These are phyloP conservation scores for Curvularia verruculosa DNA, from an alignment of 2,329 filamentous ascomycete genomes.

Conservation along the genomic window DNA sequence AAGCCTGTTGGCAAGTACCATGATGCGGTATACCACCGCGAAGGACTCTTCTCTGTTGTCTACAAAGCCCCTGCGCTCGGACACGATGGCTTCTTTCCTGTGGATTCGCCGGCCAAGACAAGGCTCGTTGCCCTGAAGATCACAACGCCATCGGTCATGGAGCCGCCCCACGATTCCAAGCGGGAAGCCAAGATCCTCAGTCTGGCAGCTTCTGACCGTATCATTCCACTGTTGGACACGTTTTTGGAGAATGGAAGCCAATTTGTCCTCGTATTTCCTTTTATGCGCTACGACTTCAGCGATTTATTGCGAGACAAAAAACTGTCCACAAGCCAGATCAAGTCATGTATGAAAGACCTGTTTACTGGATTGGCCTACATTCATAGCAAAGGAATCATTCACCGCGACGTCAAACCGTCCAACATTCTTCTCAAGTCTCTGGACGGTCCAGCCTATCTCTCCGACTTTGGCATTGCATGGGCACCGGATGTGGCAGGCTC, in stretches of 20 bases:
- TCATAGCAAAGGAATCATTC: slow-evolving; percentile 78
- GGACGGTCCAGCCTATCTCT: slow-evolving; percentile 75
- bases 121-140: slow-evolving; percentile 78
- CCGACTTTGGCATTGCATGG: slow-evolving; percentile 95
- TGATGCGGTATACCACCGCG: slow-evolving; percentile 62
- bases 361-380: slow-evolving; percentile 74
- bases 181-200: slow-evolving; percentile 79
- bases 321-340: slow-evolving; percentile 50
- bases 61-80: slow-evolving; percentile 67
- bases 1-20: slow-evolving; percentile 62
- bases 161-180: slow-evolving; percentile 80
- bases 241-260: slow-evolving; percentile 73
- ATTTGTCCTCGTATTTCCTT: slow-evolving; percentile 85
- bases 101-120: slow-evolving; percentile 24
- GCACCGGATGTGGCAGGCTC: slow-evolving; percentile 62
- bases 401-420: slow-evolving; percentile 92
- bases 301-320: slow-evolving; percentile 63
- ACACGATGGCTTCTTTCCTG: slow-evolving; percentile 41
- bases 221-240: slow-evolving; percentile 73
- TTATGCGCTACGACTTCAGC: slow-evolving; percentile 74
- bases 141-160: slow-evolving; percentile 73
- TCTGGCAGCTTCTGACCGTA: slow-evolving; percentile 61
- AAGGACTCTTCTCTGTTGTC: slow-evolving; percentile 82
- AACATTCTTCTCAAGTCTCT: slow-evolving; percentile 76
- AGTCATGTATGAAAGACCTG: slow-evolving; percentile 66